Conservation (phyloP, 1,139 yeast genomes). For the Blastobotrys arbuscula region DNA sequence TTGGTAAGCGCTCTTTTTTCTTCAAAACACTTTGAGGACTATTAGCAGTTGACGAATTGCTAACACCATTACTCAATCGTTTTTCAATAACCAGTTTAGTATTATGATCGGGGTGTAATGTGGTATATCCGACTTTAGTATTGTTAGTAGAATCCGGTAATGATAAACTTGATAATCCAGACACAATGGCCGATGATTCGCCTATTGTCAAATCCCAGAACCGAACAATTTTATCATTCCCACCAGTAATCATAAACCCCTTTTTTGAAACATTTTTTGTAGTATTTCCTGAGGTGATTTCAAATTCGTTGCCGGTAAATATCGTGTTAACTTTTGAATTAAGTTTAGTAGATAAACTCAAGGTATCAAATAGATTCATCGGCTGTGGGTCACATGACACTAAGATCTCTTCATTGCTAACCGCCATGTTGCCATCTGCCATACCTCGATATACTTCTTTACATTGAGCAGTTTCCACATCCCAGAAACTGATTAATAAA, state of each 20-base stretch:
- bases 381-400: neutral
- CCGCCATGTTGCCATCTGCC: neutral
- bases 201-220: slow-evolving; percentile 45
- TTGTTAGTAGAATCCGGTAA: slow-evolving; percentile 6
- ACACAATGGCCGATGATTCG: slow-evolving; percentile 38
- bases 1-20: slow-evolving; percentile 26
- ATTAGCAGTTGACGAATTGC: slow-evolving; percentile 10
- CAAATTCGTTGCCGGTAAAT: slow-evolving; percentile 29
- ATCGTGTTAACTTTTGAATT: slow-evolving; percentile 18
- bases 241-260: slow-evolving; percentile 35
- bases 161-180: slow-evolving; percentile 27
- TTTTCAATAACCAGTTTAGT: slow-evolving; percentile 28
- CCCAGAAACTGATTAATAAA: slow-evolving; percentile 69
- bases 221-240: slow-evolving; percentile 39
- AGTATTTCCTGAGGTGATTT: slow-evolving; percentile 15
- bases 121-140: slow-evolving; percentile 30
- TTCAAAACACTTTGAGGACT: slow-evolving; percentile 2
- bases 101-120: slow-evolving; percentile 34
- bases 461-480: slow-evolving; percentile 60
- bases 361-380: slow-evolving; percentile 9
- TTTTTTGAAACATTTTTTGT: neutral
- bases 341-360: neutral
- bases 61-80: slow-evolving; percentile 21
- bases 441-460: slow-evolving; percentile 42
- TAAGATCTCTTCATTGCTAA: neutral